phyloP scores from a whole-genome alignment of 768 basidiomycete genomes.

The Amyloporia xantha region DNA sequence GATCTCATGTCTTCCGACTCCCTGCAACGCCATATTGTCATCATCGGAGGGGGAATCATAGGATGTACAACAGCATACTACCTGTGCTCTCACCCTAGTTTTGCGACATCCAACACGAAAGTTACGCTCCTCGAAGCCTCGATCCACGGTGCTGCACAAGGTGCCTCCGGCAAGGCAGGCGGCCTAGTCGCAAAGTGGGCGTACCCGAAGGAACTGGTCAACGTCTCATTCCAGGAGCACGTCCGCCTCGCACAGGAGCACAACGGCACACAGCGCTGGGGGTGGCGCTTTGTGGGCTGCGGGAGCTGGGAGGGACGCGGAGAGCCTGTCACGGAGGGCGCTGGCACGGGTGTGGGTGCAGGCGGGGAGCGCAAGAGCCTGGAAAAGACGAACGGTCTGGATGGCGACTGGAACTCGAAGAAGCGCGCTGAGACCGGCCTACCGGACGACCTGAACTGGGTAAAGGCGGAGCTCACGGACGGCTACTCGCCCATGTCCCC shows the following conservation, averaged over 20 bases:
- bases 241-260: slow-evolving; percentile 63
- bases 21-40: slow-evolving; percentile 42
- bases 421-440: slow-evolving; percentile 15
- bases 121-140: slow-evolving; percentile 73
- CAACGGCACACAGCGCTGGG: slow-evolving; percentile 70
- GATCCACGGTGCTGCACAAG: slow-evolving; percentile 58
- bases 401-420: slow-evolving; percentile 2
- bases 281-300: slow-evolving; percentile 72
- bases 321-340: slow-evolving; percentile 23
- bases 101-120: slow-evolving; percentile 30
- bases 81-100: slow-evolving; percentile 51
- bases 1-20: neutral
- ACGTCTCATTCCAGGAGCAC: slow-evolving; percentile 72
- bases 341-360: slow-evolving; percentile 23
- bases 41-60: slow-evolving; percentile 85
- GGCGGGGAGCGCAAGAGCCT: slow-evolving; percentile 37
- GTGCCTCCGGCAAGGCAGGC: slow-evolving; percentile 80
- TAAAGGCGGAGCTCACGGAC: slow-evolving; percentile 46
- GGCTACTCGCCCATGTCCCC: slow-evolving; percentile 55
- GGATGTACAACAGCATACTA: slow-evolving; percentile 83
- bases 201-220: slow-evolving; percentile 61
- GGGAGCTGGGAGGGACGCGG: slow-evolving; percentile 69
- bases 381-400: slow-evolving; percentile 49
- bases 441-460: slow-evolving; percentile 29
- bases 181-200: slow-evolving; percentile 87